These are phyloP conservation scores for Trichomonascus vanleenenianus DNA, from an alignment of 805 yeast species.

Conservation along the genomic window DNA sequence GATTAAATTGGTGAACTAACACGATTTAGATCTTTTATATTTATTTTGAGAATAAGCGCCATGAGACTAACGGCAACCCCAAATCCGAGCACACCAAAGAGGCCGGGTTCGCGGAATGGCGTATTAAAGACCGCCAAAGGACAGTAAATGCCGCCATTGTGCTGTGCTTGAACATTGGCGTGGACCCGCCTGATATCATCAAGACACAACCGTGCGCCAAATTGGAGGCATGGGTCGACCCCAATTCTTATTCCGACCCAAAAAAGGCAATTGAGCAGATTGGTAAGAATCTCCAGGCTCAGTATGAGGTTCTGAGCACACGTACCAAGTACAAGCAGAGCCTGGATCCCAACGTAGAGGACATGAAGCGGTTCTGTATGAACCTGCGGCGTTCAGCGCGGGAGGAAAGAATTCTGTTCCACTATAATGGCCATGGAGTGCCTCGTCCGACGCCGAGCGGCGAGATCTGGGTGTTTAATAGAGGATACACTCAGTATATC, in stretches of 20 bases:
- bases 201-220: slow-evolving; percentile 91
- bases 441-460: slow-evolving; percentile 96
- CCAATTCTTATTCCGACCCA: slow-evolving; percentile 69
- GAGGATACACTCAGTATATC: slow-evolving; percentile 95
- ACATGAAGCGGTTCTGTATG: slow-evolving; percentile 83
- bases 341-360: slow-evolving; percentile 93
- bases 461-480: slow-evolving; percentile 96
- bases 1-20: too few species aligned
- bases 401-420: slow-evolving; percentile 88
- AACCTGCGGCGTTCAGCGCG: slow-evolving; percentile 83
- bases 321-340: slow-evolving; percentile 87
- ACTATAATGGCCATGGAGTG: slow-evolving; percentile 97
- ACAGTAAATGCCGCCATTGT: slow-evolving; percentile 91
- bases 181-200: slow-evolving; percentile 93
- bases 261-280: slow-evolving; percentile 87
- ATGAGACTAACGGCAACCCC: slow-evolving; percentile 84
- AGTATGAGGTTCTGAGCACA: slow-evolving; percentile 81
- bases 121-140: slow-evolving; percentile 83
- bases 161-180: slow-evolving; percentile 84
- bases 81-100: slow-evolving; percentile 36
- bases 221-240: slow-evolving; percentile 90
- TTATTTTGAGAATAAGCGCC: slow-evolving; percentile 88
- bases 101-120: slow-evolving; percentile 73
- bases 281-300: slow-evolving; percentile 79
- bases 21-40: slow-evolving; percentile 55